Percentiles rank a stretch among this genome's conserved stretches.
These are phyloP conservation scores for Cardamine chenopodiifolia DNA, from an alignment of 345 rosid species.

Conservation along the genomic window DNA sequence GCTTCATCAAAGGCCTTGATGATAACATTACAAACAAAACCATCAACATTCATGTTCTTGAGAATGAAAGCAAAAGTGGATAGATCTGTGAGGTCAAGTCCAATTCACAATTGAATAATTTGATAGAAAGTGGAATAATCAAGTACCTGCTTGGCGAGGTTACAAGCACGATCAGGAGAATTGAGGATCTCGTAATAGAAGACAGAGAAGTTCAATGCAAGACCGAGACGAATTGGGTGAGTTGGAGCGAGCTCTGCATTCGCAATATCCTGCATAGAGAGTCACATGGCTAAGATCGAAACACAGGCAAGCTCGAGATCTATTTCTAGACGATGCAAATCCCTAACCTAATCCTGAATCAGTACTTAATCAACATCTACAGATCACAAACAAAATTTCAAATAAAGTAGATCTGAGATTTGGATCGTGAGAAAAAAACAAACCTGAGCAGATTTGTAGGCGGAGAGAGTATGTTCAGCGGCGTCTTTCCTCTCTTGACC, in stretches of 20 bases:
- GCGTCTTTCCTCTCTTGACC: conserved; percentile 92
- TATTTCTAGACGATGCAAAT: conserved; percentile 1
- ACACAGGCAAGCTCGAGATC: conserved; percentile 14
- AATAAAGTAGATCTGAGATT: conserved; percentile 32
- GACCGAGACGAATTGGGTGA: conserved; percentile 89
- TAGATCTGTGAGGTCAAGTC: neutral
- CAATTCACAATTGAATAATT: neutral
- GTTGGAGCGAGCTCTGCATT: conserved; percentile 86
- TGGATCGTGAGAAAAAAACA: neutral
- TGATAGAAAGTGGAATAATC: neutral
- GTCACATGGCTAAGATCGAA: neutral
- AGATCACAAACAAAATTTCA: neutral
- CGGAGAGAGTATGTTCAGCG: conserved; percentile 83
- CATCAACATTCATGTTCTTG: neutral
- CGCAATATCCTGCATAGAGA: conserved; percentile 72
- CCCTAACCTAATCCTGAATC: neutral
- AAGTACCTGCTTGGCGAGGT: conserved; percentile 84
- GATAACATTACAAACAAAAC: conserved; percentile 15
- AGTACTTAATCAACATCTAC: neutral
- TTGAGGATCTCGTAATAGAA: conserved; percentile 91
- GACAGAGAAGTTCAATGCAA: conserved; percentile 92
- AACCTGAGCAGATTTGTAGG: conserved; percentile 97
- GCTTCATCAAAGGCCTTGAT: conserved; percentile 92
- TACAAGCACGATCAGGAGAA: conserved; percentile 96
- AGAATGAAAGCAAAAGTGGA: neutral